Percentiles rank a stretch among this genome's conserved stretches.
phyloP scores from a whole-genome alignment of 495 filamentous ascomycete genomes.

The Aspergillus avenaceus region DNA sequence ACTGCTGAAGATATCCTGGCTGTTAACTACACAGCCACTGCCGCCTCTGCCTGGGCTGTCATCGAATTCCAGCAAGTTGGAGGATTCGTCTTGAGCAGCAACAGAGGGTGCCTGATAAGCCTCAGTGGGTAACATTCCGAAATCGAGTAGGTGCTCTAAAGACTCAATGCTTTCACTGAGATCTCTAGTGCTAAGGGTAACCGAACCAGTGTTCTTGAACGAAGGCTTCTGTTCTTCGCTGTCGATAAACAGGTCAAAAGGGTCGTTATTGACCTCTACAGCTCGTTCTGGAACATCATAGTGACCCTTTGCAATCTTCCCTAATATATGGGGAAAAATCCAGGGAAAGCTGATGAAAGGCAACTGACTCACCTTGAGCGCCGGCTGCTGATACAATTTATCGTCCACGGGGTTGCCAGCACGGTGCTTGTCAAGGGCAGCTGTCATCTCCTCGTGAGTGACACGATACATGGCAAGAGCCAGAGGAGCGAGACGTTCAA shows the following conservation, averaged over 20 bases:
- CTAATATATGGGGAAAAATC: conserved; percentile 73
- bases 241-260: conserved; percentile 10
- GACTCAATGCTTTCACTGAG: conserved; percentile 2
- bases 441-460: conserved; percentile 64
- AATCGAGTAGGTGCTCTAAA: conserved; percentile 18
- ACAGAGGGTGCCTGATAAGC: background rate
- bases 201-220: background rate
- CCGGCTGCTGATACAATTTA: conserved; percentile 22
- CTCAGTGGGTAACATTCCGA: conserved; percentile 7
- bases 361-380: conserved; percentile 40
- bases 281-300: conserved; percentile 11
- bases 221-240: background rate
- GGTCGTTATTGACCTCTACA: background rate
- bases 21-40: background rate
- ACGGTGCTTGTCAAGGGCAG: conserved; percentile 38
- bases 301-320: conserved; percentile 57
- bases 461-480: conserved; percentile 83
- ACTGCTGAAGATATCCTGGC: background rate
- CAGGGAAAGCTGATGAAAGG: conserved; percentile 94
- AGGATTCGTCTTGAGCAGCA: background rate
- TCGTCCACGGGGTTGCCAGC: conserved; percentile 27
- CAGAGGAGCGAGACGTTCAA: conserved; percentile 60
- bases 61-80: conserved; percentile 1
- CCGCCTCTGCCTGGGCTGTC: background rate
- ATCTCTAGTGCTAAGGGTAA: background rate